A percentile compares a stretch with the other conserved stretches of the same genome.
Conservation (phyloP, 164 flowering plant species). For the Akebia trifoliata region DNA sequence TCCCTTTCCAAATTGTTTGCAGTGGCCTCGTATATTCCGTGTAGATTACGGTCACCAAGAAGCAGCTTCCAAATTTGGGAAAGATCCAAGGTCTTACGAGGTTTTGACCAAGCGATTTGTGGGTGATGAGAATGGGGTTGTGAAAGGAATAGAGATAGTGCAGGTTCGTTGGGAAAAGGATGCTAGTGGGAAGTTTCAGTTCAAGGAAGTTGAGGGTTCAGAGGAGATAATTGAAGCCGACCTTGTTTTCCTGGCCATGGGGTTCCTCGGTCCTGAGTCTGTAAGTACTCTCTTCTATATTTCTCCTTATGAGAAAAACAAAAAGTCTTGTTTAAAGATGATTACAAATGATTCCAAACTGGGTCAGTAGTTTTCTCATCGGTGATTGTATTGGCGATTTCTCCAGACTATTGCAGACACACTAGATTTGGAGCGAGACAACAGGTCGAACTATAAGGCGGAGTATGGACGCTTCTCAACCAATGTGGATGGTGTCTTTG, state of each 20-base stretch:
- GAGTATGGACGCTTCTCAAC: conserved; percentile 90
- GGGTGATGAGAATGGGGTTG: conserved; percentile 75
- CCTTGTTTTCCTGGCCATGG: conserved; percentile 92
- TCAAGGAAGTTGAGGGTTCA: conserved; percentile 83
- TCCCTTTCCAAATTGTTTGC: conserved; percentile 16
- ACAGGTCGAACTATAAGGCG: conserved; percentile 83
- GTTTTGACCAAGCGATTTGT: conserved; percentile 87
- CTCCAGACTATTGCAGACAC: conserved; percentile 68
- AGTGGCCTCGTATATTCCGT: conserved; percentile 99
- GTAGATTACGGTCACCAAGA: conserved; percentile 99
- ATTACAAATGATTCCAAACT: no score
- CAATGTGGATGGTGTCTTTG: conserved; percentile 81
- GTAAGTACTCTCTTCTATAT: conserved; percentile 40
- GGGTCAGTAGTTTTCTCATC: no score
- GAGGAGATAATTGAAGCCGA: conserved; percentile 86
- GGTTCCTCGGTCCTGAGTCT: conserved; percentile 95
- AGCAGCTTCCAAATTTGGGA: conserved; percentile 85
- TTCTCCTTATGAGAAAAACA: no score
- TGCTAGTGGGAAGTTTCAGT: conserved; percentile 72
- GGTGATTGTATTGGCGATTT: conserved; percentile 7
- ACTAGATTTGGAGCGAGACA: conserved; percentile 74
- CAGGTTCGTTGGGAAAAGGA: conserved; percentile 93
- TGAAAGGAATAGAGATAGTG: conserved; percentile 83
- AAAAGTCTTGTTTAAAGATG: no score
- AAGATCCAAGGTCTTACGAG: conserved; percentile 90